Base-by-base conservation (phyloP, 2,329 filamentous ascomycete species). In the Colletotrichum tabaci region DNA sequence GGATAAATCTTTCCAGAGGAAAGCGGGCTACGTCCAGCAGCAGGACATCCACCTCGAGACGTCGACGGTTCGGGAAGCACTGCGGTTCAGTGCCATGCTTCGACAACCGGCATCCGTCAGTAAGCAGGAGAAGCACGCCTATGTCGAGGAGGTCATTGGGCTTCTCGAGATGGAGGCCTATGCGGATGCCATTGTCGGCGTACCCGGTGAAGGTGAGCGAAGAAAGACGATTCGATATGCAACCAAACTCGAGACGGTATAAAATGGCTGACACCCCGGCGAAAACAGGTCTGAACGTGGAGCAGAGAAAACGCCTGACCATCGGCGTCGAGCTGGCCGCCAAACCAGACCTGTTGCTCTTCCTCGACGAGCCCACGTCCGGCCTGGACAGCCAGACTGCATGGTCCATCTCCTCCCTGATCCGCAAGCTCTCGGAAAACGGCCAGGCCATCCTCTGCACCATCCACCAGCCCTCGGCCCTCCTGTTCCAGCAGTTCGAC, bases 291-390 rank as follows among this genome's bases (percentile, higher is more conserved):
- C 66, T 79, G 2, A 79, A 89, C 71, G 79, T 82, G 1, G 83
- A 85, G 68, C 82, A 85, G 67, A 75, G 83, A 16, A 85, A 85
- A 58, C 88, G 91, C 74, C 84, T 94, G 16, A 94, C 92, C 0
- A 94, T 94, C 71, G 92, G 91, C 77, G 92, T 94, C 2, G 93
- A 94, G 78, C 84, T 94, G 5, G 92, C 91, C 21, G 92, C 92
- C 1, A 93, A 92, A 77, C 93, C 92, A 0, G 87, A 91, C 49
- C 83, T 94, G 2, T 86, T 94, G 61, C 86, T 94, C 23, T 94
- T 94, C 84, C 85, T 94, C 21, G 93, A 95, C 76, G 93, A 94
- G 77, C 93, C 93, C 2, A 94, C 92, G 4, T 94, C 91, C 12
- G 92, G 92, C 77, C 86, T 94, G 16, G 92, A 94, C 79, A 91